Conservation (phyloP, 2,329 filamentous ascomycete species). For the Talaromyces funiculosus region DNA sequence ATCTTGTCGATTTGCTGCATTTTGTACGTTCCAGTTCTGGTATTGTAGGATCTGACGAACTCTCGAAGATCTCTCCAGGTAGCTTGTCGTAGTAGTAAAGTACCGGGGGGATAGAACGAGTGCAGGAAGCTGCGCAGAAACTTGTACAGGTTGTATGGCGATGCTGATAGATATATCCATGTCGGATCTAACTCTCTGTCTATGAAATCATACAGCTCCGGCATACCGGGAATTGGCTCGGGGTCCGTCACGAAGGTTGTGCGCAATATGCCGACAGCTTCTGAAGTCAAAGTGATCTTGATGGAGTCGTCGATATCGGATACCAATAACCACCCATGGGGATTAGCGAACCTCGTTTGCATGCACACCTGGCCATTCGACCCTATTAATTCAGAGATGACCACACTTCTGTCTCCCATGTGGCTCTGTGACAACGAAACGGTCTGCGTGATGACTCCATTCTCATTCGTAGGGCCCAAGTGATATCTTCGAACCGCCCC, state of each 20-base stretch:
- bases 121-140: conserved; percentile 73
- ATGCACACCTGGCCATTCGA: conserved; percentile 47
- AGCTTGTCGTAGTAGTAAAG: conserved; percentile 76
- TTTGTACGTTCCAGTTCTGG: conserved; percentile 82
- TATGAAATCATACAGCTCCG: conserved; percentile 69
- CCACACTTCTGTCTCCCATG: conserved; percentile 46
- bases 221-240: conserved; percentile 70
- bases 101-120: conserved; percentile 66
- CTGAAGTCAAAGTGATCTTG: conserved; percentile 78
- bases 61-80: conserved; percentile 81
- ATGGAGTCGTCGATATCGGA: conserved; percentile 95
- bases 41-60: conserved; percentile 70
- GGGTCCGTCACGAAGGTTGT: conserved; percentile 78
- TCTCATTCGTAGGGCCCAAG: conserved; percentile 64
- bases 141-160: conserved; percentile 88
- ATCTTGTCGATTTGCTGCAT: conserved; percentile 72
- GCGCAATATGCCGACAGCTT: conserved; percentile 71
- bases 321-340: conserved; percentile 77
- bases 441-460: conserved; percentile 65
- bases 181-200: conserved; percentile 56
- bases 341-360: conserved; percentile 67
- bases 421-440: conserved; percentile 39
- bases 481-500: conserved; percentile 40
- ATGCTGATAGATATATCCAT: conserved; percentile 91
- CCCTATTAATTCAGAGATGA: conserved; percentile 22